Conservation (phyloP, 768 basidiomycete genomes). For the Psilocybe subaeruginosa region DNA sequence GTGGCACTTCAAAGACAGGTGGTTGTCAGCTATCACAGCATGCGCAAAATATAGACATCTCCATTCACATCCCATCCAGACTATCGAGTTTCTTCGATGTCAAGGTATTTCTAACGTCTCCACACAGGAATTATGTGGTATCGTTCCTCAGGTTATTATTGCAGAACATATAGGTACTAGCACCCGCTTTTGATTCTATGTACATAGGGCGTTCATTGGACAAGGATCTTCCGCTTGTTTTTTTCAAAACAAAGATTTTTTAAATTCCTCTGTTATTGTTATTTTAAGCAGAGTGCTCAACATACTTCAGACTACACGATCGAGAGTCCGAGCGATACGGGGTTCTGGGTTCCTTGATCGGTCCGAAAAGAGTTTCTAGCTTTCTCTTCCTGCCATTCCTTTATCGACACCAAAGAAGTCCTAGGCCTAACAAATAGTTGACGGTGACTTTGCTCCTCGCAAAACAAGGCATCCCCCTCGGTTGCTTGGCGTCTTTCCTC, state of each 20-base stretch:
- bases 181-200: background rate
- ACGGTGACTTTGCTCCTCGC: background rate
- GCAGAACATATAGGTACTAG: background rate
- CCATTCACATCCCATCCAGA: conserved; percentile 17
- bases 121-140: background rate
- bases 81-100: conserved; percentile 31
- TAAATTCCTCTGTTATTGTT: background rate
- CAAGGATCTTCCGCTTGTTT: background rate
- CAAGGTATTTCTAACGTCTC: conserved; percentile 21
- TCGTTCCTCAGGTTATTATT: background rate
- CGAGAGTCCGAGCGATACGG: conserved; percentile 1
- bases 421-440: background rate
- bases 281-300: background rate
- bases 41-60: conserved; percentile 19
- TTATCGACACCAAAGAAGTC: background rate
- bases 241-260: background rate
- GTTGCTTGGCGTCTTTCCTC: background rate
- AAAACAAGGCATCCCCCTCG: background rate
- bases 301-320: background rate
- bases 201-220: background rate
- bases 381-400: background rate
- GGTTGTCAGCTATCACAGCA: conserved; percentile 24
- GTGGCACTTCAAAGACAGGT: conserved; percentile 35
- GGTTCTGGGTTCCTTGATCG: background rate
- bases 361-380: background rate